Percentiles rank a stretch among this genome's conserved stretches.
These are phyloP conservation scores for Echinosphaeria canescens DNA, from an alignment of 2,329 filamentous ascomycete genomes.

Conservation along the genomic window DNA sequence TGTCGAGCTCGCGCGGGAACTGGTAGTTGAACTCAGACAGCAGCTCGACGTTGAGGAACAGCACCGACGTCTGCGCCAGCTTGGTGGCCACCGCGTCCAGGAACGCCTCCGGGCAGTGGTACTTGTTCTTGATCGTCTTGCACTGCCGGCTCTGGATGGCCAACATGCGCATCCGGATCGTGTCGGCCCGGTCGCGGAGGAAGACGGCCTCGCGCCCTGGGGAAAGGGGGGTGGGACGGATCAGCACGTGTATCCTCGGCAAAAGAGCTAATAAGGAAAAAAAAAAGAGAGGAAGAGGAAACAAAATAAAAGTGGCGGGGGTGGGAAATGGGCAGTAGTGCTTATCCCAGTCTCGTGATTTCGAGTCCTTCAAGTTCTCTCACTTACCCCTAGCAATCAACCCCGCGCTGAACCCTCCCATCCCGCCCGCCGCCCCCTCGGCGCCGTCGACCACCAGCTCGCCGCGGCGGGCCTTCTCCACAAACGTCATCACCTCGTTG, in stretches of 20 bases:
- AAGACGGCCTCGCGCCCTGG: conserved; percentile 82
- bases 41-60: conserved; percentile 94
- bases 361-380: too few species aligned
- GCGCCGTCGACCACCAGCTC: conserved; percentile 61
- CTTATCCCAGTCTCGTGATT: too few species aligned
- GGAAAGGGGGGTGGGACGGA: conserved; percentile 8
- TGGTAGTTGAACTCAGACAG: conserved; percentile 96
- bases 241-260: too few species aligned
- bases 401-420: conserved; percentile 80
- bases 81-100: conserved; percentile 95
- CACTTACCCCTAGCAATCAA: conserved; percentile 58
- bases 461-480: conserved; percentile 75
- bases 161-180: conserved; percentile 74
- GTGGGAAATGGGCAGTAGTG: too few species aligned
- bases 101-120: conserved; percentile 92
- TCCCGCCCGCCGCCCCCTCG: conserved; percentile 52
- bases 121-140: conserved; percentile 66
- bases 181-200: conserved; percentile 73
- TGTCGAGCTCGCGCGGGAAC: conserved; percentile 82
- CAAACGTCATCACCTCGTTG: conserved; percentile 73
- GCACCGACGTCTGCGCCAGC: conserved; percentile 79
- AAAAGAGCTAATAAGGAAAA: background rate
- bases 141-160: conserved; percentile 88
- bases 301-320: background rate
- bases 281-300: background rate